Percentiles rank a stretch among this genome's conserved stretches.
Conservation (phyloP, 441 rosid genomes). For the Pelargonium fulgidum region DNA sequence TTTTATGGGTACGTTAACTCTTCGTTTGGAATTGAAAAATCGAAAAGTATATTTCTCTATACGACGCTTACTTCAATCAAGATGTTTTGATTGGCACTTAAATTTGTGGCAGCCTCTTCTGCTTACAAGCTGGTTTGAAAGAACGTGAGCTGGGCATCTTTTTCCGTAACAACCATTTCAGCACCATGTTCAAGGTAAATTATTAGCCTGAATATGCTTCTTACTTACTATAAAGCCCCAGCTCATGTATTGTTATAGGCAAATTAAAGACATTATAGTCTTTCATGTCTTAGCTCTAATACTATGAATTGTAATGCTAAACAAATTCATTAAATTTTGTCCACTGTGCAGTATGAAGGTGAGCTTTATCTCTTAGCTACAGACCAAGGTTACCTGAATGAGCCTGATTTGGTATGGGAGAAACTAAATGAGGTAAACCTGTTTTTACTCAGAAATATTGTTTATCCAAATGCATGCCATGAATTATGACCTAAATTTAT, state of each 20-base stretch:
- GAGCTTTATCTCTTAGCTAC: slow-evolving; percentile 95
- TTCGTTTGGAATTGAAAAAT: slow-evolving; percentile 14
- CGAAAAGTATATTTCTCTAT: not conserved
- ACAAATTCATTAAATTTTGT: slow-evolving; percentile 9
- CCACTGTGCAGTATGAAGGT: slow-evolving; percentile 67
- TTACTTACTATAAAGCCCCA: slow-evolving; percentile 9
- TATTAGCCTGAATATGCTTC: slow-evolving; percentile 15
- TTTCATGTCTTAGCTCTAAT: not conserved
- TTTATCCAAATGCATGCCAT: slow-evolving; percentile 1
- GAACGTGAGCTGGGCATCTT: slow-evolving; percentile 94
- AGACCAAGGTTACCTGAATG: slow-evolving; percentile 95
- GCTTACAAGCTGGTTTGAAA: slow-evolving; percentile 82
- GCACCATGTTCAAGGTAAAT: slow-evolving; percentile 97
- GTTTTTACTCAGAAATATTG: slow-evolving; percentile 2
- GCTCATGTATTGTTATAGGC: slow-evolving; percentile 10
- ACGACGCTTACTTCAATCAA: not conserved
- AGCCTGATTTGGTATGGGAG: slow-evolving; percentile 95
- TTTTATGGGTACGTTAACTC: slow-evolving; percentile 58
- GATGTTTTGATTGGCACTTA: slow-evolving; percentile 12
- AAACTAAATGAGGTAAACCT: slow-evolving; percentile 77
- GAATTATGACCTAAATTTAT: too few relatives aligned
- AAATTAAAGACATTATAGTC: slow-evolving; percentile 3
- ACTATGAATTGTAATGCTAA: not conserved
- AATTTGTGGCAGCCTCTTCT: slow-evolving; percentile 57
- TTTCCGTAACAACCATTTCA: slow-evolving; percentile 94